Evolutionary conservation across 495 filamentous ascomycete genomes (phyloP).

Genomic region (Aspergillus sclerotiicarbonarius): DNA sequence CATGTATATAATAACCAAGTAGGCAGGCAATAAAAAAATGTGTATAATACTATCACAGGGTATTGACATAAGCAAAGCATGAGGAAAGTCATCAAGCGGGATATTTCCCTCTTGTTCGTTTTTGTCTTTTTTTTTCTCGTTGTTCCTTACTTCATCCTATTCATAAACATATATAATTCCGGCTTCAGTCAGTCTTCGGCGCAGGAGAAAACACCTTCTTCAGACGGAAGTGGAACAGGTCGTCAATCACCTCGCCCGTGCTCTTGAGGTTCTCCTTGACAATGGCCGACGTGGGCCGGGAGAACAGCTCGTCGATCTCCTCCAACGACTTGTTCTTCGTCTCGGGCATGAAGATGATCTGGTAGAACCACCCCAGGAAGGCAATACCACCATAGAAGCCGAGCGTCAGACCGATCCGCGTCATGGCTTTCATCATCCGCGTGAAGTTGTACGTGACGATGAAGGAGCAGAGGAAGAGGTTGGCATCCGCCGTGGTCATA

Average conservation of each 20-base stretch:
- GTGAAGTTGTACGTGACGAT: constrained; percentile 65
- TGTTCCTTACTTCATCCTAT: constrained; percentile 1
- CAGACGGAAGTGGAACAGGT: constrained; percentile 30
- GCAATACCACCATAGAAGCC: constrained; percentile 64
- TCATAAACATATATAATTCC: not conserved
- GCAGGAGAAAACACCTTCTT: constrained; percentile 37
- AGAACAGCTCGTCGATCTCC: constrained; percentile 60
- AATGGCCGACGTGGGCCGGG: constrained; percentile 52
- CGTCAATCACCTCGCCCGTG: constrained; percentile 31
- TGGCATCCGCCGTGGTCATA: constrained; percentile 56
- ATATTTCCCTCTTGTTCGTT: not conserved
- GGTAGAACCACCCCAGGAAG: constrained; percentile 55
- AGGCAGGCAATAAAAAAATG: too few species aligned
- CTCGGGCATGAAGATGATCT: constrained; percentile 62
- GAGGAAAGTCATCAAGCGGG: not conserved
- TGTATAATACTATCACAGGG: not conserved
- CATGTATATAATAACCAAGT: too few species aligned
- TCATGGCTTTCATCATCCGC: constrained; percentile 56
- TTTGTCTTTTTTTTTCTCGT: constrained; percentile 16
- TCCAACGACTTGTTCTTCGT: constrained; percentile 63
- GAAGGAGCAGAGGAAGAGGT: constrained; percentile 58
- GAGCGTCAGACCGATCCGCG: constrained; percentile 53
- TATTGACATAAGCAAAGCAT: not conserved
- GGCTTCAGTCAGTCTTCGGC: constrained; percentile 15
- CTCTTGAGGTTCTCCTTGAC: constrained; percentile 48